Evolutionary conservation across 2,329 filamentous ascomycete genomes (phyloP), one percentile per base, ranked within the genome.

Genomic region (Cytospora piceicola): DNA sequence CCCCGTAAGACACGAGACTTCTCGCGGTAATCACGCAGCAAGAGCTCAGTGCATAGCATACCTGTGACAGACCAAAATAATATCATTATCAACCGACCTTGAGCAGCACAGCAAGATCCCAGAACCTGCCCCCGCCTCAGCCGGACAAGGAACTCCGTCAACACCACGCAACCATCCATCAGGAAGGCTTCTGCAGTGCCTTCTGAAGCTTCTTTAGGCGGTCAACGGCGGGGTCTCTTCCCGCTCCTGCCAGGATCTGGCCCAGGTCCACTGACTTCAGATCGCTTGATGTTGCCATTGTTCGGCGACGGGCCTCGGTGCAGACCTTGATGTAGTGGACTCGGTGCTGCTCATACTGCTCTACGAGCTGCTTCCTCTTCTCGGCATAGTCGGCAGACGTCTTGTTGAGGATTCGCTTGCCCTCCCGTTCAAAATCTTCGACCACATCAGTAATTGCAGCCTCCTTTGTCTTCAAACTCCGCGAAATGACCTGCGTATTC

Each of bases 381-480:
- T 55, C 51, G 20, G 9, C 32, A n/a, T 67, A 64, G 27, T 55
- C 39, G 2, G 56, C 42, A 6, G 52, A 36, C 3, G 64, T 58
- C 27, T 58, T 58, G 11, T 52, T 8, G 3, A 68, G 49, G 8
- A 68, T 55, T 20, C 34, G 59, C 22, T 36, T 22, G 34, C 67
- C 64, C 17, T 55, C 54, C 2, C 11, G 51, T n/a, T 42, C 29
- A 58, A 67, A 68, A 22, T 63, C 60, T 0, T 61, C 20, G 3
- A 64, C 34, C 2, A 68, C 61, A 22, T 68, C 64, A 8, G 20
- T 30, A 3, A 68, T 32, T 8, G 64, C 42, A 17, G 54, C 46
- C 58, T 68, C 60, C 12, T 46, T 66, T 22, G 53, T 36, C 24
- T 66, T 64, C 4, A 68, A 46, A 9, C 58, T 30, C 34, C 67